Evolutionary conservation across 352 stramenopile genomes (phyloP).

Genomic region (Phytophthora capsici): DNA sequence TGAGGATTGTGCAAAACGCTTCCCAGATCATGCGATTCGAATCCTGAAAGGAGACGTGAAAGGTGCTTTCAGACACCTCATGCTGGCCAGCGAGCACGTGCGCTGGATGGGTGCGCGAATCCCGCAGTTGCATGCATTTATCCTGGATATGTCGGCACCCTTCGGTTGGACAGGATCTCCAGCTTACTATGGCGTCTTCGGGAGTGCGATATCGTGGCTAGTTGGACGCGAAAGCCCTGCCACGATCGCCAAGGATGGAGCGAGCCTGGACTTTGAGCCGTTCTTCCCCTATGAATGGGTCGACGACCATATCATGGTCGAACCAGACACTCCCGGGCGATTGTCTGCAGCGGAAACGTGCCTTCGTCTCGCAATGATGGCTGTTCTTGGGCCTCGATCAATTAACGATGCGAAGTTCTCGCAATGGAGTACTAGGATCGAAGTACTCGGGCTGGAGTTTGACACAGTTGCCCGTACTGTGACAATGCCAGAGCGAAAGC

Average conservation of each 20-base stretch:
- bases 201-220: background rate
- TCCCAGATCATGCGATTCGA: background rate
- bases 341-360: background rate
- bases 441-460: background rate
- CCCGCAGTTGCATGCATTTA: background rate
- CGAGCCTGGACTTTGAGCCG: background rate
- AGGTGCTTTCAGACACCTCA: background rate
- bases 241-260: background rate
- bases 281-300: background rate
- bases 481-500: background rate
- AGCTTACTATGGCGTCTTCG: background rate
- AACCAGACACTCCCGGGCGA: background rate
- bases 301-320: background rate
- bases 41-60: constrained; percentile 11
- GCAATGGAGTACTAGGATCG: background rate
- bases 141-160: no score
- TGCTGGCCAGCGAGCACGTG: background rate
- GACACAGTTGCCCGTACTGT: background rate
- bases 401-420: background rate
- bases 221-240: background rate
- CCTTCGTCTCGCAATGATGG: background rate
- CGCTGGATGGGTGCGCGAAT: background rate
- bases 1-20: background rate
- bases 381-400: background rate
- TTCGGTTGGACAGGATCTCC: background rate